Conservation (phyloP, 306 rosid species). For the Cucurbita ficifolia region DNA sequence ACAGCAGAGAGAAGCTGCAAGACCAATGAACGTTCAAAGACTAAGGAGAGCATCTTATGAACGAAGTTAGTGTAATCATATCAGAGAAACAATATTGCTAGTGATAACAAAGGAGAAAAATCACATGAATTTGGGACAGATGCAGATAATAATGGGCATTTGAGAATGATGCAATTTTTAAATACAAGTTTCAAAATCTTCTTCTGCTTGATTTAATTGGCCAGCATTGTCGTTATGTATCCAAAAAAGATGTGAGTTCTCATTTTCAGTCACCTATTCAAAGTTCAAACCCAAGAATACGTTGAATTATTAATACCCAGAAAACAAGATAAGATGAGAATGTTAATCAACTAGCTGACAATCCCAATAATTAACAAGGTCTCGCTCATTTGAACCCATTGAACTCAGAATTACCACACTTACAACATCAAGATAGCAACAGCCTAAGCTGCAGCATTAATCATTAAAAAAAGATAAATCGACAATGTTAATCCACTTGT, state of each 20-base stretch:
- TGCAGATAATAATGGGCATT: background rate
- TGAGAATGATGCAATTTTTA: background rate
- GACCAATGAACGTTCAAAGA: background rate
- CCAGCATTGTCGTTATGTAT: background rate
- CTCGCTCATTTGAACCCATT: background rate
- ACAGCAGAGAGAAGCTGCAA: constrained; percentile 87
- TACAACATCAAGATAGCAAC: background rate
- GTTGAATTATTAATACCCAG: background rate
- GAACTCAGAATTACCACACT: background rate
- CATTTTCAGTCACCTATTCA: background rate
- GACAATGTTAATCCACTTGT: background rate
- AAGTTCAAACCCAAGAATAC: background rate
- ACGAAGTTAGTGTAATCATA: background rate
- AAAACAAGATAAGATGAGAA: background rate
- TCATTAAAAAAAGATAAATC: too few species aligned
- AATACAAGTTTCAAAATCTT: background rate
- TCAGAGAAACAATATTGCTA: background rate
- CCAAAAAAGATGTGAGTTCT: background rate
- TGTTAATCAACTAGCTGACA: too few species aligned
- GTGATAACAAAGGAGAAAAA: background rate
- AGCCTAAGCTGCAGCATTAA: background rate
- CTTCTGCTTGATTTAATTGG: background rate
- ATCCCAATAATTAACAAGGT: background rate
- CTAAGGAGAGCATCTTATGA: background rate
- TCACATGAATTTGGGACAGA: background rate